These are phyloP conservation scores for Casaregolazyma lundiana DNA, from an alignment of 1,139 yeast species.

Conservation along the genomic window DNA sequence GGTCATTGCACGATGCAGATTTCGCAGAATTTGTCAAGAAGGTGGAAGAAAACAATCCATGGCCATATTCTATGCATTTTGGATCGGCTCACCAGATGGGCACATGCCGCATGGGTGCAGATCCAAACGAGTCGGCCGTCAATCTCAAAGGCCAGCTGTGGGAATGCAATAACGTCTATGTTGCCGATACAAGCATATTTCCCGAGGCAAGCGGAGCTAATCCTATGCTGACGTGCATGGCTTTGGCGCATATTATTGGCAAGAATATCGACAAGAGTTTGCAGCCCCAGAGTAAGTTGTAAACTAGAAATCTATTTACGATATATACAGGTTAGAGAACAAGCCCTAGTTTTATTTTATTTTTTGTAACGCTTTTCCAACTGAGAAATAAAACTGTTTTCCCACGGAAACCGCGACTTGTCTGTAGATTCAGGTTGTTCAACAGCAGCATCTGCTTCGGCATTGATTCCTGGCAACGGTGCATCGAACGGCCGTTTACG, in stretches of 20 bases:
- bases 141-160: constrained; percentile 47
- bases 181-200: constrained; percentile 54
- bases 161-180: constrained; percentile 50
- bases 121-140: constrained; percentile 46
- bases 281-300: constrained; percentile 4
- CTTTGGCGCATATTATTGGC: constrained; percentile 28
- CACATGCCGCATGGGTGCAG: constrained; percentile 50
- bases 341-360: not conserved
- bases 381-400: constrained; percentile 25
- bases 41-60: constrained; percentile 33
- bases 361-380: constrained; percentile 15
- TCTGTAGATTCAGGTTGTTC: not conserved
- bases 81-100: constrained; percentile 65
- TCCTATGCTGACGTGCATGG: constrained; percentile 38
- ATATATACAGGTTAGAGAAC: not conserved
- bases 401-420: constrained; percentile 28
- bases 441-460: not conserved
- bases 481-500: constrained; percentile 14
- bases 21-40: constrained; percentile 44
- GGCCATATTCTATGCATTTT: constrained; percentile 34
- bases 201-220: constrained; percentile 61
- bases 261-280: constrained; percentile 12
- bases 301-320: constrained; percentile 3
- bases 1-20: constrained; percentile 43
- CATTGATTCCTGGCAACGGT: constrained; percentile 15